phyloP scores from a whole-genome alignment of 2,329 filamentous ascomycete species.

The Phaeosphaeria sp. region DNA sequence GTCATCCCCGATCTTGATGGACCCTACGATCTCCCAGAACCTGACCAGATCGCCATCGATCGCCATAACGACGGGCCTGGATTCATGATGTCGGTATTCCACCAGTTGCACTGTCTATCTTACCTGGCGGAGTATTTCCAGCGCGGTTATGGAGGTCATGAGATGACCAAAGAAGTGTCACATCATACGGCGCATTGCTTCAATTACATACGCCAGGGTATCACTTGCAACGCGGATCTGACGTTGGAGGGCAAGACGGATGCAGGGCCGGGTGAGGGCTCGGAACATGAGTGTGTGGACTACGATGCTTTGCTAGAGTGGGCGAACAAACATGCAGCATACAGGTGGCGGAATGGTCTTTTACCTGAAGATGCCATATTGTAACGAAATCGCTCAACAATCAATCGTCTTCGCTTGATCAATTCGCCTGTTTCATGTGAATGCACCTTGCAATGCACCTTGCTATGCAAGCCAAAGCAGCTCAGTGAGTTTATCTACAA shows the following conservation, averaged over 20 bases:
- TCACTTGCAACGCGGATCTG: slow-evolving; percentile 30
- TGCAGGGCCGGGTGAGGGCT: slow-evolving; percentile 25
- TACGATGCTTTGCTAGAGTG: slow-evolving; percentile 29
- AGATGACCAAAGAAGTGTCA: slow-evolving; percentile 20
- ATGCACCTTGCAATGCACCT: too few species aligned
- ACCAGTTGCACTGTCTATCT: slow-evolving; percentile 35
- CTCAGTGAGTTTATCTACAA: too few species aligned
- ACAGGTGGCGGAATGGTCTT: slow-evolving; percentile 25
- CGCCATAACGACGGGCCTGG: slow-evolving; percentile 24
- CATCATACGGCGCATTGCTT: slow-evolving; percentile 34
- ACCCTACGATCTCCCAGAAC: slow-evolving; percentile 25
- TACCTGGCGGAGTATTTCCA: slow-evolving; percentile 30
- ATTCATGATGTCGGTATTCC: slow-evolving; percentile 34
- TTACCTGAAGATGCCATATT: slow-evolving; percentile 13
- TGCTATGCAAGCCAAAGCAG: too few species aligned
- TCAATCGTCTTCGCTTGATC: too few species aligned
- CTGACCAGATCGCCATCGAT: slow-evolving; percentile 24
- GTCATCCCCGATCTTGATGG: slow-evolving; percentile 4
- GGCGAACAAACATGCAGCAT: slow-evolving; percentile 23
- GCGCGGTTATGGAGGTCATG: slow-evolving; percentile 24
- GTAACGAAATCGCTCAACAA: neutral
- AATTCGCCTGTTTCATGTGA: too few species aligned
- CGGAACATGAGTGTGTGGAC: slow-evolving; percentile 31
- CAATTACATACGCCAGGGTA: slow-evolving; percentile 28
- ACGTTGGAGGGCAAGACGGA: slow-evolving; percentile 31